phyloP scores from a whole-genome alignment of 2,329 filamentous ascomycete genomes.

The Alternaria solani region DNA sequence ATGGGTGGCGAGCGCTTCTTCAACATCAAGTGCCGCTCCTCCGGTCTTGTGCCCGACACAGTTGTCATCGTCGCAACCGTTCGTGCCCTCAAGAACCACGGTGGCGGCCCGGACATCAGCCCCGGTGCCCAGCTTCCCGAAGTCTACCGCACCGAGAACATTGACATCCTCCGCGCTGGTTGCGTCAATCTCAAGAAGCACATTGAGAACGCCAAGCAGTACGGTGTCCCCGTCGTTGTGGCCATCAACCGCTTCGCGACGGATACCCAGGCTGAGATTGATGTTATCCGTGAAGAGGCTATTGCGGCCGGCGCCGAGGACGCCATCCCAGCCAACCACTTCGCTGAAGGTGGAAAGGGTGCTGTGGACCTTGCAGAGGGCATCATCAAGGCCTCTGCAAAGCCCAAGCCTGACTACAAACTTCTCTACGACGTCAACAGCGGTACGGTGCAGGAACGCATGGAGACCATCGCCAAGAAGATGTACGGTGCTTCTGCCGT shows the following conservation, averaged over 20 bases:
- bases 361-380: constrained; percentile 88
- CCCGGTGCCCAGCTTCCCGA: constrained; percentile 85
- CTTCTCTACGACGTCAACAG: constrained; percentile 80
- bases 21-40: constrained; percentile 99
- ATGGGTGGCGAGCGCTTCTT: constrained; percentile 99
- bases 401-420: constrained; percentile 79
- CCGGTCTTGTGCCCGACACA: constrained; percentile 89
- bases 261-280: constrained; percentile 91
- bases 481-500: constrained; percentile 95
- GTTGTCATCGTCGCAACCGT: constrained; percentile 96
- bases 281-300: constrained; percentile 87
- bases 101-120: constrained; percentile 91
- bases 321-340: constrained; percentile 93
- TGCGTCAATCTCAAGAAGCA: constrained; percentile 97
- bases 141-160: constrained; percentile 92
- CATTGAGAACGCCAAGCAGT: constrained; percentile 86
- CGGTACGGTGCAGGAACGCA: constrained; percentile 81
- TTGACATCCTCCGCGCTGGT: constrained; percentile 86
- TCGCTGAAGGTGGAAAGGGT: constrained; percentile 92
- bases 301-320: constrained; percentile 92
- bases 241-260: constrained; percentile 97
- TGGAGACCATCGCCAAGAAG: constrained; percentile 85
- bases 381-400: constrained; percentile 81
- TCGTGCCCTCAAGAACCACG: constrained; percentile 94
- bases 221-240: constrained; percentile 92